phyloP scores from a whole-genome alignment of 331 rosid species.

The Saraca asoca region DNA sequence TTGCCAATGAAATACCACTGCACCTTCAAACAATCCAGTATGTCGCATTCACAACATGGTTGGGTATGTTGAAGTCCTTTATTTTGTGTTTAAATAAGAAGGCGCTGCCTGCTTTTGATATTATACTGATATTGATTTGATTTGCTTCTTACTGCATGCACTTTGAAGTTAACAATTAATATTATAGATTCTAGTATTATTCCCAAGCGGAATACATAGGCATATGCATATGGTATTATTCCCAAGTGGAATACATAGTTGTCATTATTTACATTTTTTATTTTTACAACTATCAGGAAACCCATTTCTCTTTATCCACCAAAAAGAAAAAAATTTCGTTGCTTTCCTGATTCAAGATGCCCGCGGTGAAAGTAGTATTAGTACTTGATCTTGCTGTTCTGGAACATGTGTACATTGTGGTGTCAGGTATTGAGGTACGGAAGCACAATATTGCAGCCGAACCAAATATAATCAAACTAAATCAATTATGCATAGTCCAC shows the following conservation, averaged over 20 bases:
- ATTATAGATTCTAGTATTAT: constrained; percentile 1
- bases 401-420: too few species aligned
- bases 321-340: too few species aligned
- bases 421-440: too few species aligned
- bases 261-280: neutral
- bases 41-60: constrained; percentile 80
- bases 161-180: neutral
- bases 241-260: neutral
- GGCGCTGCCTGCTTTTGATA: constrained; percentile 19
- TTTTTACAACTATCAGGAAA: too few species aligned
- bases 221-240: neutral
- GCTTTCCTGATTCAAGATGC: too few species aligned
- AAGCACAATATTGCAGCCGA: too few species aligned
- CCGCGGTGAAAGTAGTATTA: too few species aligned
- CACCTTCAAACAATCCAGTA: constrained; percentile 86
- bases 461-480: too few species aligned
- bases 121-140: neutral
- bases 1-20: constrained; percentile 80
- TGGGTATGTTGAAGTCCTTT: constrained; percentile 54
- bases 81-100: constrained; percentile 21
- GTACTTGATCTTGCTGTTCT: too few species aligned
- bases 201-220: neutral
- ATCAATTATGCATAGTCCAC: too few species aligned
- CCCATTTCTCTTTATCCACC: too few species aligned
- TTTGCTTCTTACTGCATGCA: too few species aligned